Evolutionary conservation across 306 rosid genomes (phyloP).

Genomic region (Comarum palustre): DNA sequence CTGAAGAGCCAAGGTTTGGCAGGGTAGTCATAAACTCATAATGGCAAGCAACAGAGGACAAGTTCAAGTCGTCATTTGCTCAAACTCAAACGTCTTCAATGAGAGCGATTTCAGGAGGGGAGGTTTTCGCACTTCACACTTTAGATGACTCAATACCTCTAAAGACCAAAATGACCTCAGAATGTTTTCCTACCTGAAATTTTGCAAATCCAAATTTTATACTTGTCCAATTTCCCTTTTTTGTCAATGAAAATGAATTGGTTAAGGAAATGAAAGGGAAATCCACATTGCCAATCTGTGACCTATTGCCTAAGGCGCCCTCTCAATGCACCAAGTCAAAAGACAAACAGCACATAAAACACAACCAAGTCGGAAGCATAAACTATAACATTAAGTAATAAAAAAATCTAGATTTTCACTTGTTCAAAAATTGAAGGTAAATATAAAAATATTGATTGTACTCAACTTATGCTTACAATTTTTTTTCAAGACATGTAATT

Average conservation of each 20-base stretch:
- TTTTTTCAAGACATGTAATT: background rate
- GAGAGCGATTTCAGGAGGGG: background rate
- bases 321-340: background rate
- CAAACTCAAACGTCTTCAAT: background rate
- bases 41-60: conserved; percentile 5
- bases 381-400: background rate
- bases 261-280: background rate
- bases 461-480: background rate
- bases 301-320: too few relatives aligned
- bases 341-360: background rate
- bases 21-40: background rate
- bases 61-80: background rate
- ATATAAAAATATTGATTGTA: too few relatives aligned
- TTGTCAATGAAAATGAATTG: background rate
- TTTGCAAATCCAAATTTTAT: background rate
- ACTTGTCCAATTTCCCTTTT: background rate
- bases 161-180: background rate
- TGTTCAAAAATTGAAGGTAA: background rate
- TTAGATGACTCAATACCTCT: background rate
- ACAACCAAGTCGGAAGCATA: background rate
- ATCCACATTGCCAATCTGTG: background rate
- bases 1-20: background rate
- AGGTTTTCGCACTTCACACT: background rate
- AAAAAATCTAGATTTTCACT: too few relatives aligned
- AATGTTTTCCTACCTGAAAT: background rate